phyloP scores from a whole-genome alignment of 257 asterid genomes.

The Capsicum rhomboideum region DNA sequence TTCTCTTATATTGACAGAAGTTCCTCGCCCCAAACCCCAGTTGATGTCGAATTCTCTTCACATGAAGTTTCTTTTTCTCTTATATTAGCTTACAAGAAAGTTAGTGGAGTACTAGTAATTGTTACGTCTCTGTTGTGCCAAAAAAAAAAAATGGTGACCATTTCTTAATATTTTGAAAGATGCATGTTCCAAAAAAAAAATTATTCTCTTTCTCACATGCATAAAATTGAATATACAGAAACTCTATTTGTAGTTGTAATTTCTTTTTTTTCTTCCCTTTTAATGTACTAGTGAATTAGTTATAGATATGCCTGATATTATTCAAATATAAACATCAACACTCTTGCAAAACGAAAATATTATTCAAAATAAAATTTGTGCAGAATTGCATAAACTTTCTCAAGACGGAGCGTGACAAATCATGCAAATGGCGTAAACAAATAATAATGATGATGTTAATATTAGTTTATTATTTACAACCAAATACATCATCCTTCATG shows the following conservation, averaged over 20 bases:
- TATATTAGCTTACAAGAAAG: not conserved
- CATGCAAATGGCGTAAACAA: not conserved
- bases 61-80: too few relatives aligned
- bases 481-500: not conserved
- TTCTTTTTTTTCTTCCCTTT: not conserved
- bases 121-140: not conserved
- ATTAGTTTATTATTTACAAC: not conserved
- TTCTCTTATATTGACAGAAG: not conserved
- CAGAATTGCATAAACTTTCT: not conserved
- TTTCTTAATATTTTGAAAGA: not conserved
- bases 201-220: not conserved
- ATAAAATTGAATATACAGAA: too few relatives aligned
- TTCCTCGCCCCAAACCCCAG: too few relatives aligned
- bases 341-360: not conserved
- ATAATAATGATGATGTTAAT: not conserved
- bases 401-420: too few relatives aligned
- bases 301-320: not conserved
- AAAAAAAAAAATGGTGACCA: not conserved
- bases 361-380: not conserved
- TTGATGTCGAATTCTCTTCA: too few relatives aligned
- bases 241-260: not conserved
- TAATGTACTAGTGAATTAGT: not conserved
- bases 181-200: too few relatives aligned
- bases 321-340: not conserved
- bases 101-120: not conserved